These are phyloP conservation scores for Oidiodendron maius DNA, from an alignment of 495 filamentous ascomycete species.

Conservation along the genomic window DNA sequence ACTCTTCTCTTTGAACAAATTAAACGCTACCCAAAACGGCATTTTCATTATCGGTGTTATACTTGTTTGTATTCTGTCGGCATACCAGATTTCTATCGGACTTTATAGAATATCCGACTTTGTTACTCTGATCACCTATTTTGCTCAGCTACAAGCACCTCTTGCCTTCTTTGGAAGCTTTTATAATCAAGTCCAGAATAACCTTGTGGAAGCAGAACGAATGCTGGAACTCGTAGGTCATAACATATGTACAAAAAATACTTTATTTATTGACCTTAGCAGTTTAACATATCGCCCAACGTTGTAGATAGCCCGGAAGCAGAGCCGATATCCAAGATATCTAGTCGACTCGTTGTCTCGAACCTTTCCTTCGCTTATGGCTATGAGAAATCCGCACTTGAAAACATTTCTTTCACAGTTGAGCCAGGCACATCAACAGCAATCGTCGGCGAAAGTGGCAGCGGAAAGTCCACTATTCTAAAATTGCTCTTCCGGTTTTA, in stretches of 20 bases:
- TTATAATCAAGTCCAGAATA: slow-evolving; percentile 90
- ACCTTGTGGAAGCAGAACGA: slow-evolving; percentile 94
- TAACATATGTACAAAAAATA: too few relatives aligned
- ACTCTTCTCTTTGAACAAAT: slow-evolving; percentile 3
- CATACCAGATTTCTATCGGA: slow-evolving; percentile 77
- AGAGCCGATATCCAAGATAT: too few relatives aligned
- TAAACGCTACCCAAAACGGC: slow-evolving; percentile 82
- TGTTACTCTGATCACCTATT: slow-evolving; percentile 76
- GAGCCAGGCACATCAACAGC: slow-evolving; percentile 56
- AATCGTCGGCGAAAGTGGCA: slow-evolving; percentile 77
- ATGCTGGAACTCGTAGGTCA: slow-evolving; percentile 78
- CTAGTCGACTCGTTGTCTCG: too few relatives aligned
- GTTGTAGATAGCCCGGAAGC: too few relatives aligned
- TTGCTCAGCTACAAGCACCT: slow-evolving; percentile 85
- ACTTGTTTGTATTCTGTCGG: slow-evolving; percentile 75
- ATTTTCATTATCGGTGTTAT: slow-evolving; percentile 90
- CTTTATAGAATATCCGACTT: slow-evolving; percentile 71
- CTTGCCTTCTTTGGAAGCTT: slow-evolving; percentile 98
- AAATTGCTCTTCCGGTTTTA: slow-evolving; percentile 71
- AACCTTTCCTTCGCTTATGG: slow-evolving; percentile 67
- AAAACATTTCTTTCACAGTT: slow-evolving; percentile 54
- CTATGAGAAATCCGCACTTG: slow-evolving; percentile 36
- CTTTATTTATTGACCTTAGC: too few relatives aligned
- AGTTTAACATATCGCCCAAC: too few relatives aligned
- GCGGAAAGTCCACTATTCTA: slow-evolving; percentile 83